These are phyloP conservation scores for Pichia nanzhaoensis DNA, from an alignment of 805 yeast genomes.

Conservation along the genomic window DNA sequence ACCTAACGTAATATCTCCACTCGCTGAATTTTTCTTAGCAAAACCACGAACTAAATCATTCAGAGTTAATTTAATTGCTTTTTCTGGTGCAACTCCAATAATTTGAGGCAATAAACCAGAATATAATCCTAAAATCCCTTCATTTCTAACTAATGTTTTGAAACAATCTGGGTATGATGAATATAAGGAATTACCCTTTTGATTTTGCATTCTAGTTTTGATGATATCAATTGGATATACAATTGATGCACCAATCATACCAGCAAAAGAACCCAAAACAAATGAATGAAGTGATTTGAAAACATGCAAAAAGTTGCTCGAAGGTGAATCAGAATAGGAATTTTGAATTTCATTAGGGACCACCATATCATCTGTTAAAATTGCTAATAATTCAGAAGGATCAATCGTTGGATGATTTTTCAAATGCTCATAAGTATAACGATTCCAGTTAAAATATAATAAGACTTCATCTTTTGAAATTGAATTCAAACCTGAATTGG, in stretches of 20 bases:
- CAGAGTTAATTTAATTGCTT: constrained; percentile 92
- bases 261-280: constrained; percentile 88
- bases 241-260: constrained; percentile 96
- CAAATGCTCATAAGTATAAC: constrained; percentile 24
- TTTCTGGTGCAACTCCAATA: constrained; percentile 97
- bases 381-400: constrained; percentile 30
- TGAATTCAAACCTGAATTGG: constrained; percentile 2
- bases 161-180: constrained; percentile 83
- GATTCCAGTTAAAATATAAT: constrained; percentile 32
- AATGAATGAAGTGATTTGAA: constrained; percentile 87
- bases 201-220: constrained; percentile 97
- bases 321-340: constrained; percentile 37
- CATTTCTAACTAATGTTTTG: constrained; percentile 62
- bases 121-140: constrained; percentile 81
- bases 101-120: constrained; percentile 92
- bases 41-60: constrained; percentile 79
- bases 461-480: constrained; percentile 25
- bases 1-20: constrained; percentile 42
- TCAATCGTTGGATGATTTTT: constrained; percentile 21
- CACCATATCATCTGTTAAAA: constrained; percentile 48
- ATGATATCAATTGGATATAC: constrained; percentile 96
- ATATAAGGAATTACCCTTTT: constrained; percentile 64
- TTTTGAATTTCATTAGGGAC: constrained; percentile 8
- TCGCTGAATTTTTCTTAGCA: constrained; percentile 45
- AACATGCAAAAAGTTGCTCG: constrained; percentile 49